These are phyloP conservation scores for Aspergillus novofumigatus DNA, from an alignment of 2,329 filamentous ascomycete species.

Conservation along the genomic window DNA sequence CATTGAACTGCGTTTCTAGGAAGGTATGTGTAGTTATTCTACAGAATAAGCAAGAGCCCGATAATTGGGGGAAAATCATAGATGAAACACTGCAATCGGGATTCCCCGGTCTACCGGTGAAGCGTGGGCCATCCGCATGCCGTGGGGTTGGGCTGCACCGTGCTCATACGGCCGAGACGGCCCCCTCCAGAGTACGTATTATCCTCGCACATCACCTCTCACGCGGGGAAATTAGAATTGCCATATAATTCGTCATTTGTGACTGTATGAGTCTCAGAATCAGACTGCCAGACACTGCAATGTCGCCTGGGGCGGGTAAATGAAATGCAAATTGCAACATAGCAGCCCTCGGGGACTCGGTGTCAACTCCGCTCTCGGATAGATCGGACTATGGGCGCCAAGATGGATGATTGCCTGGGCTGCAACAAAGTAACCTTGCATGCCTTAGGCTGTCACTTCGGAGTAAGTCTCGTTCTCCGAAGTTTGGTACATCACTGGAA, in stretches of 20 bases:
- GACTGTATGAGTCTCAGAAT: background rate
- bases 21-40: background rate
- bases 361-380: background rate
- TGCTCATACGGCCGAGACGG: background rate
- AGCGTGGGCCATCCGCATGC: constrained; percentile 8
- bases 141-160: background rate
- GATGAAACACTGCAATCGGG: background rate
- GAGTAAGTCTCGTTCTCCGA: background rate
- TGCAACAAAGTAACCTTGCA: too few relatives aligned
- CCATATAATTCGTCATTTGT: background rate
- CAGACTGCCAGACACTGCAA: background rate
- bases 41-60: background rate
- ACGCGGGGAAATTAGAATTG: background rate
- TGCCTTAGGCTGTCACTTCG: background rate
- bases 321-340: background rate
- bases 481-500: too few relatives aligned
- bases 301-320: background rate
- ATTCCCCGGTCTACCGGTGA: background rate
- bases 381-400: background rate
- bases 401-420: background rate
- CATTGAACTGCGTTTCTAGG: too few relatives aligned
- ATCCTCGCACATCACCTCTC: background rate
- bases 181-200: background rate
- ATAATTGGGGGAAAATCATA: background rate
- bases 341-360: background rate